Base-by-base conservation (phyloP, 768 basidiomycete species). In the Tremella yokohamensis region DNA sequence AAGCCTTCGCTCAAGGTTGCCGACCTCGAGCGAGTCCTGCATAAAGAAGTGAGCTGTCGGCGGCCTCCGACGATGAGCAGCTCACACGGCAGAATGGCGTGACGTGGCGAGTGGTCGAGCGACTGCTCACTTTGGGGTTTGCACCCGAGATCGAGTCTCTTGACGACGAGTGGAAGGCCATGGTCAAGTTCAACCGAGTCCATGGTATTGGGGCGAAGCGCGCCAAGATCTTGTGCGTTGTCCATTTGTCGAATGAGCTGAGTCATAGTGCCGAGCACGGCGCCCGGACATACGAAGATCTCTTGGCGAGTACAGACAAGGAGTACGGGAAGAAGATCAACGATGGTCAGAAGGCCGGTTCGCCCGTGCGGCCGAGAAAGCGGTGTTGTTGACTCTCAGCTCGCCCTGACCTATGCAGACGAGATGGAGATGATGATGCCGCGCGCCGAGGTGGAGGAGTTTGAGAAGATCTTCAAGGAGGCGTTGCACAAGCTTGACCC, bases 381-480 rank as follows among this genome's bases (percentile, higher is more conserved):
- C 29, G 6, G 42, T 48, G 49, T 56, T 39, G 11, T 56, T 39
- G 11, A 24, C 19, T 9, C 42, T 15, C 29, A 73, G 74, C 63
- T 75, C 39, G 74, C 65, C 0, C 50, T 75, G 15, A 48, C 26
- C 2, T 58, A 75, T 49, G 53, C 61, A 37, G 54, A 68, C 26
- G 72, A 76, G 25, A 72, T 76, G 72, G 70, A 73, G 29, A 40
- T 58, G 42, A 60, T 70, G 57, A 68, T 76, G 22, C 74, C 74
- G 1, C 64, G 65, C 18, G 45, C 24, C 1, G 74, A 76, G 55
- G 62, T 70, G 18, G 63, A 61, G 15, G 54, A 58, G 26, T 73
- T 69, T 59, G 40, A 63, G 6, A 38, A 29, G 4, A 13, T 68
- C 25, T 58, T 75, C 34, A 37, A 52, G 19, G 29, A 57, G 13